These are phyloP conservation scores for Paramyrothecium roridum DNA, from an alignment of 2,329 filamentous ascomycete species.

Conservation along the genomic window DNA sequence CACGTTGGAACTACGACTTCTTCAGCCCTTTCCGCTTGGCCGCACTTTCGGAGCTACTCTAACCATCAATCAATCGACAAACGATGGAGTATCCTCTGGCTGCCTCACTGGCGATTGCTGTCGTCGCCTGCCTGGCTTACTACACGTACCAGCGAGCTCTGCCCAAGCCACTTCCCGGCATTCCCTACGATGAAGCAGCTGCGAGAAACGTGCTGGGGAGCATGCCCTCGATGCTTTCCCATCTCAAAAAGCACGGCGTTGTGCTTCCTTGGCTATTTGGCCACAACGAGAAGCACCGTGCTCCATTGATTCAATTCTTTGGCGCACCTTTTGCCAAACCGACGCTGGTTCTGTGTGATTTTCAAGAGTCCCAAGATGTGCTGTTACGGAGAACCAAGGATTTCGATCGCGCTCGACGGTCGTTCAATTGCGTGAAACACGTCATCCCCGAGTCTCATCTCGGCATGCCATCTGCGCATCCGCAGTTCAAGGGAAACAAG, in stretches of 20 bases:
- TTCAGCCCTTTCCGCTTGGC: too few species aligned
- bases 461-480: slow-evolving; percentile 3
- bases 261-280: background rate
- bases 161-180: background rate
- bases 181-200: background rate
- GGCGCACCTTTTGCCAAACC: background rate
- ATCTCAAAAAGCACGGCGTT: background rate
- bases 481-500: slow-evolving; percentile 14
- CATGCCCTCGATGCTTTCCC: background rate
- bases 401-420: slow-evolving; percentile 6
- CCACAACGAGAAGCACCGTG: background rate
- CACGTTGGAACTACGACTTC: too few species aligned
- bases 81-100: background rate
- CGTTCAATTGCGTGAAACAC: background rate
- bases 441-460: slow-evolving; percentile 7
- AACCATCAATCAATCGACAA: too few species aligned
- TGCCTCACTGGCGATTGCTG: background rate
- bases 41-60: too few species aligned
- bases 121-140: background rate
- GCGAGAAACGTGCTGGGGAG: background rate
- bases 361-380: background rate
- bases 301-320: background rate
- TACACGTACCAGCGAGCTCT: background rate
- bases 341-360: background rate
- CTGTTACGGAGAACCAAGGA: slow-evolving; percentile 6